phyloP scores from a whole-genome alignment of 352 stramenopile genomes.

The Ophiocytium majus region DNA sequence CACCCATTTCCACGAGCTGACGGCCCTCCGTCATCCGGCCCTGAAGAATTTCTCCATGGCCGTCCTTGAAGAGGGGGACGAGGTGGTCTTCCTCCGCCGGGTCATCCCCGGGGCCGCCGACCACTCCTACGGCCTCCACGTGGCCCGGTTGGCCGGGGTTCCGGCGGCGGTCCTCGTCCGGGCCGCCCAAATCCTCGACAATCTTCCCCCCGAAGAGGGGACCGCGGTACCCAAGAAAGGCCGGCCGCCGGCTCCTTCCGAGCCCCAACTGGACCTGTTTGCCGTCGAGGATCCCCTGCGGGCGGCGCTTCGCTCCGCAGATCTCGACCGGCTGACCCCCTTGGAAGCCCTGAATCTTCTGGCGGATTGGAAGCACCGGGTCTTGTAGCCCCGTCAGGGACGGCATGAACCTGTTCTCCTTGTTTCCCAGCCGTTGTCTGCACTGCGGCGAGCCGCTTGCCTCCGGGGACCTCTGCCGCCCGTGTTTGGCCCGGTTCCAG shows the following conservation, averaged over 20 bases:
- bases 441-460: too few species aligned
- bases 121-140: slow-evolving; percentile 96
- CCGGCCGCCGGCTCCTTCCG: too few species aligned
- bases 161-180: slow-evolving; percentile 69
- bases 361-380: not conserved
- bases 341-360: not conserved
- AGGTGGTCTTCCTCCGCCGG: slow-evolving; percentile 77
- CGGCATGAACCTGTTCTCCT: too few species aligned
- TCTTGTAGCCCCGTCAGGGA: too few species aligned
- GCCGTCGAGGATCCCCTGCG: not conserved
- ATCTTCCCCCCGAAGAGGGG: too few species aligned
- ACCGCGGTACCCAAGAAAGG: too few species aligned
- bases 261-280: not conserved
- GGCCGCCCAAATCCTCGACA: not conserved
- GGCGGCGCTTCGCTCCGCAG: not conserved
- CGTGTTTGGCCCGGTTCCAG: too few species aligned
- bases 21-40: too few species aligned
- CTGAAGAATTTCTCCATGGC: not conserved
- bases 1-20: slow-evolving; percentile 99
- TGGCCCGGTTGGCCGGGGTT: slow-evolving; percentile 83
- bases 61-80: slow-evolving; percentile 38
- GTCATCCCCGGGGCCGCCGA: slow-evolving; percentile 86
- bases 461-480: too few species aligned
- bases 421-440: too few species aligned
- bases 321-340: not conserved